phyloP scores from a whole-genome alignment of 2,329 filamentous ascomycete genomes.

The Apiospora kogelbergensis region DNA sequence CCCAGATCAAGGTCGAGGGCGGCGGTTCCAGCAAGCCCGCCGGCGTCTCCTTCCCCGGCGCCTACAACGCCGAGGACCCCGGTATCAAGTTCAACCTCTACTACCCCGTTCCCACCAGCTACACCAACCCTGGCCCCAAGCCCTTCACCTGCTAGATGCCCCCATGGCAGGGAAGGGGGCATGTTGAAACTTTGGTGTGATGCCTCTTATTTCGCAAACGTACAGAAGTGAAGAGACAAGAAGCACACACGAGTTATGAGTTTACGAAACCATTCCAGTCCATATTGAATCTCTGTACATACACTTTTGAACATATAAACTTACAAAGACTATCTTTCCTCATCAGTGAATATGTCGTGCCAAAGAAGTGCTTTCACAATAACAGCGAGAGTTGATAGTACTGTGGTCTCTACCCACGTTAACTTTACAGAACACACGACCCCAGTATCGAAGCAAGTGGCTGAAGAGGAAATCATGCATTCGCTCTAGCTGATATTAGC shows the following conservation, averaged over 20 bases:
- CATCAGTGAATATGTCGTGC: not conserved
- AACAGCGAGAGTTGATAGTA: too few species aligned
- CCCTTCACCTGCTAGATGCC: not conserved
- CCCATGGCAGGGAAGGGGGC: not conserved
- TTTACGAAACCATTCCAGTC: not conserved
- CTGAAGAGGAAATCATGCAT: too few species aligned
- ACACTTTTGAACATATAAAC: not conserved
- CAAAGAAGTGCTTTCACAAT: not conserved
- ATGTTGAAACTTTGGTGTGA: not conserved
- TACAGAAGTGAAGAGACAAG: not conserved
- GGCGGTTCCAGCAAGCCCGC: constrained; percentile 22
- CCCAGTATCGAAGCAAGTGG: too few species aligned
- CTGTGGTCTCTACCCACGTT: not conserved
- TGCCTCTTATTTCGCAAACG: not conserved
- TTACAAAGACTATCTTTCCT: not conserved
- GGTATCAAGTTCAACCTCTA: constrained; percentile 34
- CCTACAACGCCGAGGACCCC: constrained; percentile 37
- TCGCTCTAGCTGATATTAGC: not conserved
- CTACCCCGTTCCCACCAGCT: constrained; percentile 27
- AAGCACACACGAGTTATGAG: not conserved
- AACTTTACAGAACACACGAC: too few species aligned
- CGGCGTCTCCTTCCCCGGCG: constrained; percentile 33
- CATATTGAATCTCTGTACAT: not conserved
- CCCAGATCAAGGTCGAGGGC: constrained; percentile 33
- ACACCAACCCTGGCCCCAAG: constrained; percentile 24